A percentile compares a stretch with the other conserved stretches of the same genome.
Evolutionary conservation across 1,284 basidiomycete genomes (phyloP).

Genomic region (Fistulinella cinereoalba): DNA sequence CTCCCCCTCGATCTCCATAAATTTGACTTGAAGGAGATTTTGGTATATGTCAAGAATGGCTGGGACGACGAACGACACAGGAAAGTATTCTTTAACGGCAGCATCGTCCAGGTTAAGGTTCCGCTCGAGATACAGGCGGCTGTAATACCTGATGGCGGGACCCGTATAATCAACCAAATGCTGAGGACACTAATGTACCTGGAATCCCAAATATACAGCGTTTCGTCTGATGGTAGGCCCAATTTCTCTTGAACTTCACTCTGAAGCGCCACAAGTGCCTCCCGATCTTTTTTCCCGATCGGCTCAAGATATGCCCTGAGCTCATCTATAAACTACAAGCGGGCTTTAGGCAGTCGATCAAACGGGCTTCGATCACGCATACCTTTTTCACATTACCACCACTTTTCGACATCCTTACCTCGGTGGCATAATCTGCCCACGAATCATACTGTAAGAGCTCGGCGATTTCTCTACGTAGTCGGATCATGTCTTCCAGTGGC

Average conservation of each 20-base stretch:
- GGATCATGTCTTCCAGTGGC: conserved; percentile 61
- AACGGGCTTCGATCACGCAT: conserved; percentile 14
- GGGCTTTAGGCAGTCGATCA: neutral
- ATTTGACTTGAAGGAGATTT: conserved; percentile 70
- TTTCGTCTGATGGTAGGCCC: conserved; percentile 59
- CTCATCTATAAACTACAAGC: conserved; percentile 61
- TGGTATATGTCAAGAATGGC: conserved; percentile 81
- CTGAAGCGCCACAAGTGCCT: conserved; percentile 67
- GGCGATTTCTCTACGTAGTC: conserved; percentile 66
- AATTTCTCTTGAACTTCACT: conserved; percentile 62
- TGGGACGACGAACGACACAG: conserved; percentile 75
- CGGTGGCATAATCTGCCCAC: conserved; percentile 79
- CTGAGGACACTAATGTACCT: conserved; percentile 21
- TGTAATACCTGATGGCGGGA: conserved; percentile 54
- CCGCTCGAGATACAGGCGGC: conserved; percentile 67
- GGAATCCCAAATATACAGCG: conserved; percentile 72
- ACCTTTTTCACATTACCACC: conserved; percentile 51
- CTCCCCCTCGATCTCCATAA: conserved; percentile 59
- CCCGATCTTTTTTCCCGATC: conserved; percentile 63
- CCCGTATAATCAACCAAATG: neutral
- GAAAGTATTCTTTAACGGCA: conserved; percentile 83
- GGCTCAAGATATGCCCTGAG: conserved; percentile 73
- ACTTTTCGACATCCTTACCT: conserved; percentile 82
- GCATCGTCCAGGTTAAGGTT: conserved; percentile 68
- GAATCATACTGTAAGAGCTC: conserved; percentile 68